These are phyloP conservation scores for Neonectria neomacrospora DNA, from an alignment of 2,329 filamentous ascomycete genomes.

Conservation along the genomic window DNA sequence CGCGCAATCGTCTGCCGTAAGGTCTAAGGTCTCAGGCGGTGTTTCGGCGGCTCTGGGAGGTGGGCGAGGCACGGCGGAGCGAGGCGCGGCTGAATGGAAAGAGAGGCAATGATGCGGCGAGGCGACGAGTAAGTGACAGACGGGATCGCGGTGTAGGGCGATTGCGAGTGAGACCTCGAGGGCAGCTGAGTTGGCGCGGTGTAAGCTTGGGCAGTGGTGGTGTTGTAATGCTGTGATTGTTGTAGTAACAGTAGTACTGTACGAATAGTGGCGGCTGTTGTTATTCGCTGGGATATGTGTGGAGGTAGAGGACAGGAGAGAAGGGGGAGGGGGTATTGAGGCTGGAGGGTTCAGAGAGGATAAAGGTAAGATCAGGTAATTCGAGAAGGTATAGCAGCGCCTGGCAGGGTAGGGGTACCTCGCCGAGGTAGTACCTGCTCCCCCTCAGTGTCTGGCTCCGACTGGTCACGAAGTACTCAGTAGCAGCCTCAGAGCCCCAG, in stretches of 20 bases:
- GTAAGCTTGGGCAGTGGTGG: conserved; percentile 18
- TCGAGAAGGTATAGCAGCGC: conserved; percentile 21
- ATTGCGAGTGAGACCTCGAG: conserved; percentile 7
- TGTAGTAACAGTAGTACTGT: conserved; percentile 17
- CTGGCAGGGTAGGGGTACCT: conserved; percentile 8
- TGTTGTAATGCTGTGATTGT: conserved; percentile 22
- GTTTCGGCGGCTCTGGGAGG: conserved; percentile 18
- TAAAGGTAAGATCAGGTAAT: conserved; percentile 33
- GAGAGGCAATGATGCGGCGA: neutral
- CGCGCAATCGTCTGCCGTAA: conserved; percentile 8
- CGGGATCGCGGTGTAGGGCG: conserved; percentile 3
- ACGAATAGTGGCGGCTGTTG: conserved; percentile 18
- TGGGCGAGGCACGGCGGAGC: conserved; percentile 11
- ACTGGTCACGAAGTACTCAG: conserved; percentile 2
- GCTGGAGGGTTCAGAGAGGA: conserved; percentile 30
- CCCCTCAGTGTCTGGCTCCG: neutral
- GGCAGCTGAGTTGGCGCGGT: conserved; percentile 10
- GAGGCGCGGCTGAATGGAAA: neutral
- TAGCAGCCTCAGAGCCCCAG: conserved; percentile 8
- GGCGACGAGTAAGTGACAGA: conserved; percentile 1
- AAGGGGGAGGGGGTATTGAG: conserved; percentile 24
- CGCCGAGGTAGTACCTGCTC: conserved; percentile 6
- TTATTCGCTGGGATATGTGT: conserved; percentile 31
- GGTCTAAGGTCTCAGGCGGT: conserved; percentile 3
- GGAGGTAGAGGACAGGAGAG: conserved; percentile 28